Percentiles rank a stretch among this genome's conserved stretches.
phyloP scores from a whole-genome alignment of 2,329 filamentous ascomycete species.

The Pyrenophora teres region DNA sequence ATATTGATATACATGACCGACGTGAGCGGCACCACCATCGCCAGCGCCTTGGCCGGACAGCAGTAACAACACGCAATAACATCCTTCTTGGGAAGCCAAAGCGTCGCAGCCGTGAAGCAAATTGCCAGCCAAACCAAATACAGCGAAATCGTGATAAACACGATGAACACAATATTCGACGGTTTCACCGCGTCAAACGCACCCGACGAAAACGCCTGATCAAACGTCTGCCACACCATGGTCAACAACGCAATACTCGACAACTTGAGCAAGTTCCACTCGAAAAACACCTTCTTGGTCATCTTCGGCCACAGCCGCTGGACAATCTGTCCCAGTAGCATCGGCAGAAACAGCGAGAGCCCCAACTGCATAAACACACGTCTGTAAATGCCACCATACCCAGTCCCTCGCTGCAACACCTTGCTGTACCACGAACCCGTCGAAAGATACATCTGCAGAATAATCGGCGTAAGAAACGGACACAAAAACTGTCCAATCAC shows the following conservation, averaged over 20 bases:
- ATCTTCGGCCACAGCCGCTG: constrained; percentile 61
- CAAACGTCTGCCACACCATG: constrained; percentile 69
- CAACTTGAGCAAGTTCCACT: constrained; percentile 53
- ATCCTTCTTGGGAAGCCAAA: constrained; percentile 63
- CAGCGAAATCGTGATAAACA: constrained; percentile 69
- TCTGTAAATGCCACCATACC: constrained; percentile 66
- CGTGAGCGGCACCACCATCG: constrained; percentile 69
- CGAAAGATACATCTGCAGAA: constrained; percentile 66
- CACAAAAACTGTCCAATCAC: constrained; percentile 72
- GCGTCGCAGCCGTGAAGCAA: constrained; percentile 60
- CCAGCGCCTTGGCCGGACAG: constrained; percentile 73
- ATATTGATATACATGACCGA: constrained; percentile 69
- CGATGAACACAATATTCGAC: constrained; percentile 67
- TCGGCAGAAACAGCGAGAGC: constrained; percentile 67
- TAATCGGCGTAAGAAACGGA: constrained; percentile 67
- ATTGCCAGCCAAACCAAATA: constrained; percentile 67
- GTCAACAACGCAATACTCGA: constrained; percentile 53
- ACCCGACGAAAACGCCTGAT: constrained; percentile 66
- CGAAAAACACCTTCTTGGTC: constrained; percentile 59
- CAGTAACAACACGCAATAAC: constrained; percentile 75
- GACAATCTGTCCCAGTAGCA: constrained; percentile 65
- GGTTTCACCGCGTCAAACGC: constrained; percentile 64
- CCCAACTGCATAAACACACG: constrained; percentile 71
- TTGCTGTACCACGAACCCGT: constrained; percentile 59
- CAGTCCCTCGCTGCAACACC: constrained; percentile 58